Conservation (phyloP, 208 protist species). For the Trypanosoma avium region DNA sequence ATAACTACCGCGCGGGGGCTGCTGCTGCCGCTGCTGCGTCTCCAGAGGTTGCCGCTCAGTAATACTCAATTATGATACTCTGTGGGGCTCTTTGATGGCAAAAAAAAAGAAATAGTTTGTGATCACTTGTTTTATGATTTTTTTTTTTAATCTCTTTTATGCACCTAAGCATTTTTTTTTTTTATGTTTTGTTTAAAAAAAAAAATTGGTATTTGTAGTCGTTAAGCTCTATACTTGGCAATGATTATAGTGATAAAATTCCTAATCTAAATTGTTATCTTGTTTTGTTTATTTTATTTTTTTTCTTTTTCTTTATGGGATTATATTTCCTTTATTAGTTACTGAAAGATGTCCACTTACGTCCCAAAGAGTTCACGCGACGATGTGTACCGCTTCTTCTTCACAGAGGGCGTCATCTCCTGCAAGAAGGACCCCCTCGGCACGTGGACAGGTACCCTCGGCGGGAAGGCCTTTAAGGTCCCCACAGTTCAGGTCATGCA, state of each 20-base stretch:
- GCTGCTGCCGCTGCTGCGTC: slow-evolving; percentile 32
- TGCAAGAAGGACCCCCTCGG: slow-evolving; percentile 92
- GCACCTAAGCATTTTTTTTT: not conserved
- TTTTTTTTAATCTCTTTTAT: slow-evolving; percentile 1
- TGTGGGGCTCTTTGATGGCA: slow-evolving; percentile 22
- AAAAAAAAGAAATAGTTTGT: slow-evolving; percentile 59
- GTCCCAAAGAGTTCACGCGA: slow-evolving; percentile 79
- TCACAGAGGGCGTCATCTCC: slow-evolving; percentile 88
- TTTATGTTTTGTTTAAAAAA: not conserved
- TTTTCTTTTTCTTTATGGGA: not conserved
- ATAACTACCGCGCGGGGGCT: slow-evolving; percentile 55
- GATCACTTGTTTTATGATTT: not conserved
- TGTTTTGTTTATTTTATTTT: slow-evolving; percentile 1
- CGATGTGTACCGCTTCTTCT: slow-evolving; percentile 93
- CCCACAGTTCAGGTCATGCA: slow-evolving; percentile 87
- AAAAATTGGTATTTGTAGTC: too few species aligned
- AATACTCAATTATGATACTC: too few species aligned
- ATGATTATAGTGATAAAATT: too few species aligned
- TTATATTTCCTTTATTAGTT: slow-evolving; percentile 1
- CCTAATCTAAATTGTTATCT: not conserved
- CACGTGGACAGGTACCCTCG: slow-evolving; percentile 81
- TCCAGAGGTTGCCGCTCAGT: slow-evolving; percentile 29
- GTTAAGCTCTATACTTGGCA: too few species aligned
- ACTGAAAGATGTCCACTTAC: slow-evolving; percentile 76
- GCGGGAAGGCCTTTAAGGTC: slow-evolving; percentile 74